Evolutionary conservation across 768 basidiomycete species (phyloP).

Genomic region (Tulasnella sp.): DNA sequence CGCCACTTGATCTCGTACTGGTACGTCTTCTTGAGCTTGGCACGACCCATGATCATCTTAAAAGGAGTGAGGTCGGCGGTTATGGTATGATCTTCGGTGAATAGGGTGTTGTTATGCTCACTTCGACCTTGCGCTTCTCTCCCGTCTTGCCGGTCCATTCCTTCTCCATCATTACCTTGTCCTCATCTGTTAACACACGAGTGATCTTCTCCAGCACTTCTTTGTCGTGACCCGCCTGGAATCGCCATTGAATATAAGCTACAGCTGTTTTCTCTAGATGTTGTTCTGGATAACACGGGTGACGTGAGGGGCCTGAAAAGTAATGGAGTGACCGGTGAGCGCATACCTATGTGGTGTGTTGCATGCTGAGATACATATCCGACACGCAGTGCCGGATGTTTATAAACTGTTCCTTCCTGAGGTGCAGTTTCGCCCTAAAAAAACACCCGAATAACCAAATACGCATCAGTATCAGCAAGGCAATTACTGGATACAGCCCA

Average conservation of each 20-base stretch:
- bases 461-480: neutral
- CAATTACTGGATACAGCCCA: constrained; percentile 57
- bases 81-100: constrained; percentile 7
- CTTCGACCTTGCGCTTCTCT: constrained; percentile 83
- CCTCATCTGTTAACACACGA: constrained; percentile 81
- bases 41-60: constrained; percentile 81
- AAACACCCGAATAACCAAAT: constrained; percentile 6
- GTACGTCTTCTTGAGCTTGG: constrained; percentile 92
- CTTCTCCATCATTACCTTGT: constrained; percentile 62
- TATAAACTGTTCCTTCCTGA: constrained; percentile 85
- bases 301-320: neutral
- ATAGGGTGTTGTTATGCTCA: constrained; percentile 27
- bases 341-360: constrained; percentile 82
- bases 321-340: neutral
- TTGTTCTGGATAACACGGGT: constrained; percentile 54
- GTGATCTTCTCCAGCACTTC: constrained; percentile 88
- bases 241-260: constrained; percentile 97
- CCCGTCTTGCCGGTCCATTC: constrained; percentile 91
- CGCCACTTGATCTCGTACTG: constrained; percentile 90
- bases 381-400: constrained; percentile 86
- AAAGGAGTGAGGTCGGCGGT: neutral
- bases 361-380: constrained; percentile 98
- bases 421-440: constrained; percentile 78
- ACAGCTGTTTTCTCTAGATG: constrained; percentile 96
- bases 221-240: constrained; percentile 96